Evolutionary conservation across 768 basidiomycete species (phyloP), one percentile per base, ranked within the genome.

Genomic region (Hericium erinaceus): DNA sequence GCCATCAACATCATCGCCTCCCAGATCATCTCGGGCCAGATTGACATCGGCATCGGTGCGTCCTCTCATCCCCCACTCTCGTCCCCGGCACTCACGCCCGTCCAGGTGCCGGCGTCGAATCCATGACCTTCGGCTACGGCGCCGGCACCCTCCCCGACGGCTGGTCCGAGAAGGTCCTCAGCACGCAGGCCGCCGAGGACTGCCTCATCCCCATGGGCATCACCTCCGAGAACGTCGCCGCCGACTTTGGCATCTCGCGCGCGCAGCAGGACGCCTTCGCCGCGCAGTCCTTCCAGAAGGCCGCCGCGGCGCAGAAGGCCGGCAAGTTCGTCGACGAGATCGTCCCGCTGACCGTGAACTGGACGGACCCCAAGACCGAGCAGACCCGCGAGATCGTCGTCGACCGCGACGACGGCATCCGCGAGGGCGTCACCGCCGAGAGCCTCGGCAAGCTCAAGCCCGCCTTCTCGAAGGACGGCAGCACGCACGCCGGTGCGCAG

Each of bases 211-310:
- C 91, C 48, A 92, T 92, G 90, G 94, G 93, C 39, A 85, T 94
- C 74, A 94, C 94, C 18, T 92, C 89, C n/a, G 92, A 95, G 75
- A 93, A 93, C 68, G 91, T 94, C 62, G 90, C 93, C 12, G 69
- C 76, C 52, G 83, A 92, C 56, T 95, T 80, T 70, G 74, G 76
- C 58, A 82, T 95, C 68, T 75, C 85, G 28, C 87, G 94, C 55
- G 75, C 77, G 51, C 72, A 70, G n/a, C 91, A 95, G 72, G 94
- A 95, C 74, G 80, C 77, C 57, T 94, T 95, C 65, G 85, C 93
- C 6, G 91, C 91, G 13, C 70, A 75, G 48, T 93, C 91, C 0
- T 92, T 91, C 81, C 83, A 85, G 65, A 90, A 90, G 68, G 93
- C 93, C 8, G 82, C 84, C 13, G 78, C 77, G 10, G 92, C 92